Base-by-base conservation (phyloP, 116 monocot species). In the Cymodocea nodosa region DNA sequence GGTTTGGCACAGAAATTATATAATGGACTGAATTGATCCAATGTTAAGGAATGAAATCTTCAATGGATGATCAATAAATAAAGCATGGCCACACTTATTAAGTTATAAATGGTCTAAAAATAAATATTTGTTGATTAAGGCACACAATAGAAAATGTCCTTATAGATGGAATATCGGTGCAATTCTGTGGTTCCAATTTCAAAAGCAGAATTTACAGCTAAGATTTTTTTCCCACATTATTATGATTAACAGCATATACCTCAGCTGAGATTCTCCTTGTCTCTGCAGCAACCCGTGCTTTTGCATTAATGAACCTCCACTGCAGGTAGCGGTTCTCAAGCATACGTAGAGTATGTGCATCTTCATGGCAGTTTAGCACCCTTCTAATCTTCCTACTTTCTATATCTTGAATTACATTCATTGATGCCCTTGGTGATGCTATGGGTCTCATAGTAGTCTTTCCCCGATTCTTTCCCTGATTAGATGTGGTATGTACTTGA, bases 231-330 rank as follows among this genome's bases (percentile, higher is more conserved):
- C 13, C 10, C 17, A 35, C 35, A 35, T 39, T n/a, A 17, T 36
- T 18, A 16, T 18, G 37, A 9, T 25, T 59, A 25, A 15, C 14
- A 23, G 24, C 23, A 53, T 52, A 51, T 51, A 92, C 88, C 88
- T 85, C 82, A 22, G 83, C 79, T 13, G n/a, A 60, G 49, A 55
- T 30, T 23, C 50, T 68, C 66, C 68, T 69, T 48, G 79, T 69
- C 13, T 73, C 55, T n/a, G 30, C 37, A 0, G 76, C 66, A 6
- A 15, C 74, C 67, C 70, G 49, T 9, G 81, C 83, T 64, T 73
- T 78, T 0, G 87, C 87, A 76, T 95, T 95, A 15, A 79, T 57
- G 74, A 95, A 90, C 50, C 76, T 81, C 85, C 83, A 90, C 63
- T 90, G 95, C 64, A 95, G 25, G 67, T 70, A 76, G 0, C 62